These are phyloP conservation scores for Pittosporum tobira DNA, from an alignment of 129 eudicot species.

Conservation along the genomic window DNA sequence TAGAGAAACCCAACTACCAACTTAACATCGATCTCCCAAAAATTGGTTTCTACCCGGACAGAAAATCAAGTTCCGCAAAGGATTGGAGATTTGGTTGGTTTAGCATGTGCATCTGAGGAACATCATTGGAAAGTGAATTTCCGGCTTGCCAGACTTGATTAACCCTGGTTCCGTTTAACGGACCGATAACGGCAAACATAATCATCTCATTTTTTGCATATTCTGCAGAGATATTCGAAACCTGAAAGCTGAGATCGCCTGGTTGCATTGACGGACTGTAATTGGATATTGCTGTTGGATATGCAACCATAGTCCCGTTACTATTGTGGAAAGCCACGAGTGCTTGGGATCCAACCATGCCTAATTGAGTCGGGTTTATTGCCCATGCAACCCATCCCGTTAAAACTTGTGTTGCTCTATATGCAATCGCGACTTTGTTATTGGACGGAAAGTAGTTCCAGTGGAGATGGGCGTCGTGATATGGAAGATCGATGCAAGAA, in stretches of 20 bases:
- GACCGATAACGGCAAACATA: constrained; percentile 53
- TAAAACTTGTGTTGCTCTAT: constrained; percentile 34
- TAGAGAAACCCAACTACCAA: too few relatives aligned
- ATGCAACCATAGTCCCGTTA: constrained; percentile 30
- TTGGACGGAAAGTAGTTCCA: constrained; percentile 48
- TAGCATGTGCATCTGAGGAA: constrained; percentile 53
- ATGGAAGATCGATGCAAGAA: constrained; percentile 48
- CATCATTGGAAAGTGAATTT: constrained; percentile 27
- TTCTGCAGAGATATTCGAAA: constrained; percentile 52
- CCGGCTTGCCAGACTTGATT: constrained; percentile 63
- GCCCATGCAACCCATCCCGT: constrained; percentile 68
- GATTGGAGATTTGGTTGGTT: constrained; percentile 40
- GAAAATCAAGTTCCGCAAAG: constrained; percentile 39
- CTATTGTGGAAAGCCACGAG: constrained; percentile 43
- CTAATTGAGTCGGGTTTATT: constrained; percentile 37
- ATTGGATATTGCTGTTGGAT: constrained; percentile 37
- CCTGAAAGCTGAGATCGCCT: constrained; percentile 37
- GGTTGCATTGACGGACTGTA: constrained; percentile 52
- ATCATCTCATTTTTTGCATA: constrained; percentile 34
- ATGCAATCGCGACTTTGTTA: constrained; percentile 36
- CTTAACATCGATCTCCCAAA: too few relatives aligned
- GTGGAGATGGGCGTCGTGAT: constrained; percentile 38
- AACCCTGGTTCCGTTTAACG: constrained; percentile 35
- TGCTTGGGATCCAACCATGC: constrained; percentile 74
- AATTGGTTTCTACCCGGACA: constrained; percentile 5